Conservation (phyloP, 257 asterid genomes). For the Leptodermis oblonga region DNA sequence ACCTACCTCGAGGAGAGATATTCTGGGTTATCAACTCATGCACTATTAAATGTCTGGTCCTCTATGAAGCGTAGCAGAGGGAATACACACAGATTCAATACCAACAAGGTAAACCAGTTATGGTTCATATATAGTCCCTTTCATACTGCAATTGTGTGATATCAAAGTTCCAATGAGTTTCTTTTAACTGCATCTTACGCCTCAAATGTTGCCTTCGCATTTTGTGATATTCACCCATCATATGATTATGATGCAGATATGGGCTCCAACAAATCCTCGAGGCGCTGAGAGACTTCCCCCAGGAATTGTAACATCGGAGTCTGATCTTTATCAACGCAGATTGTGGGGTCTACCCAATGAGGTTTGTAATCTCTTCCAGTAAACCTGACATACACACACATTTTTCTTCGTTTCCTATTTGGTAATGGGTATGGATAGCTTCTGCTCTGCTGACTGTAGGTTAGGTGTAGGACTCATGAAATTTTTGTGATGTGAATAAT, state of each 20-base stretch:
- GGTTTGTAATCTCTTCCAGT: constrained; percentile 39
- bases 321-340: constrained; percentile 74
- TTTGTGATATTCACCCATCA: background rate
- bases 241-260: constrained; percentile 46
- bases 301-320: constrained; percentile 48
- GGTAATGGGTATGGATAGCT: background rate
- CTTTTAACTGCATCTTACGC: too few species aligned
- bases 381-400: constrained; percentile 8
- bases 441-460: background rate
- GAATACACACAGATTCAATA: constrained; percentile 35
- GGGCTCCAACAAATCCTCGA: constrained; percentile 82
- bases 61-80: constrained; percentile 56
- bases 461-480: background rate
- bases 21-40: constrained; percentile 81
- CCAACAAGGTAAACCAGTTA: constrained; percentile 41
- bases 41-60: constrained; percentile 70
- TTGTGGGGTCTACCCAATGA: constrained; percentile 79
- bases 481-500: background rate
- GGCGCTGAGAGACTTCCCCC: constrained; percentile 90
- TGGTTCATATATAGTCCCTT: constrained; percentile 2
- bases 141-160: background rate
- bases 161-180: background rate
- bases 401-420: constrained; percentile 5
- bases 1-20: constrained; percentile 65
- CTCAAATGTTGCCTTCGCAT: background rate